A percentile compares a stretch with the other conserved stretches of the same genome.
Evolutionary conservation across 768 basidiomycete species (phyloP).

Genomic region (Gautieria morchelliformis): DNA sequence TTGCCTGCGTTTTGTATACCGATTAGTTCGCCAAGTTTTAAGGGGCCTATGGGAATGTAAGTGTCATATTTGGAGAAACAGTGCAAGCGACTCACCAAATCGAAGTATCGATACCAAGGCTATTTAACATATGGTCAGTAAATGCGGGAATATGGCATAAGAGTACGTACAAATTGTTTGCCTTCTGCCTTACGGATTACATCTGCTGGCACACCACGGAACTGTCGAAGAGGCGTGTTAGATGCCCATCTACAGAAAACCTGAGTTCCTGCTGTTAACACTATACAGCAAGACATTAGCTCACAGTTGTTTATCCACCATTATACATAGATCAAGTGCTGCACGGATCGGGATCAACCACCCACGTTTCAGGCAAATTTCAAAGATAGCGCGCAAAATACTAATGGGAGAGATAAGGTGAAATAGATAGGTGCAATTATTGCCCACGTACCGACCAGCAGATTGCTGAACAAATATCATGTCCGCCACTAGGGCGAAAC

Average conservation of each 20-base stretch:
- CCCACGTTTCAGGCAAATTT: slow-evolving; percentile 96
- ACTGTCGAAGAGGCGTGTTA: slow-evolving; percentile 95
- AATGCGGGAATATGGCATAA: background rate
- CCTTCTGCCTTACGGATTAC: slow-evolving; percentile 87
- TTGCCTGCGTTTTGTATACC: slow-evolving; percentile 90
- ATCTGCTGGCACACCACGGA: slow-evolving; percentile 81
- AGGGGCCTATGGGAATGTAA: slow-evolving; percentile 35
- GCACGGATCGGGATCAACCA: slow-evolving; percentile 93
- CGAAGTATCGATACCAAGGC: slow-evolving; percentile 98
- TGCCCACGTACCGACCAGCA: slow-evolving; percentile 61
- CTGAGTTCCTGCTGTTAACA: slow-evolving; percentile 5
- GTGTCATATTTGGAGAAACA: background rate
- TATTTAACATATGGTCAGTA: slow-evolving; percentile 17
- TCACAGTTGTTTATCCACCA: slow-evolving; percentile 82
- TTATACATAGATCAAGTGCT: slow-evolving; percentile 90
- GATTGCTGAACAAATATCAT: slow-evolving; percentile 98
- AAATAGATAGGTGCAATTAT: background rate
- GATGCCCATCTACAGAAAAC: slow-evolving; percentile 75
- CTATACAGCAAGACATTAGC: slow-evolving; percentile 16
- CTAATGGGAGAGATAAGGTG: slow-evolving; percentile 24
- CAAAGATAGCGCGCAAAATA: slow-evolving; percentile 92
- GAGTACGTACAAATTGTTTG: slow-evolving; percentile 80
- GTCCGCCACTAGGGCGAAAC: slow-evolving; percentile 78
- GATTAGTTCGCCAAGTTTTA: slow-evolving; percentile 91
- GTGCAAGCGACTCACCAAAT: slow-evolving; percentile 39